Evolutionary conservation across 1,139 yeast species (phyloP), one percentile per base, ranked within the genome.

Genomic region (Trichomonascaceae sp.): DNA sequence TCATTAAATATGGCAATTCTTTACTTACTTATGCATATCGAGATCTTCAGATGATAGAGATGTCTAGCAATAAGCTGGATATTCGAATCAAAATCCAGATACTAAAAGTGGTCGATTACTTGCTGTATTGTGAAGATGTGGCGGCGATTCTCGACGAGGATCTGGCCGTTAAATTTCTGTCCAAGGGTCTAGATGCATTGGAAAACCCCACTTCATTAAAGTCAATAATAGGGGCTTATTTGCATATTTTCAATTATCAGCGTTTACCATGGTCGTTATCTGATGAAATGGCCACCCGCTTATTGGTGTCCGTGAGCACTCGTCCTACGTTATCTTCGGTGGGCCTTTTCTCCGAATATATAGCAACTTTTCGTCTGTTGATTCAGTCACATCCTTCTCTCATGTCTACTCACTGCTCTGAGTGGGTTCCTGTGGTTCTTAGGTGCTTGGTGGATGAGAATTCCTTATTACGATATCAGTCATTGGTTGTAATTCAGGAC

Each of bases 191-290:
- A 13, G 60, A 56, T 19, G 65, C 59, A 1, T 52, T 65, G 38
- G 60, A 58, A 17, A 55, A 56, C 47, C 55, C 57, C 2, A 45
- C 45, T 4, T 53, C 66, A 2, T 53, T 63, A 9, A 55, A 63
- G 55, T 56, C 63, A 5, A 58, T 64, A 15, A 54, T 62, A 12
- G 65, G 63, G 10, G 63, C 62, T 10, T 63, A 63, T 41, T 55
- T 64, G 43, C 67, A 64, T 55, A 58, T 65, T 19, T 60, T 65
- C 52, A 60, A 62, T 43, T 60, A 59, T 45, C 67, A 63, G 49
- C 54, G 60, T 32, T 52, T 62, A 20, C 64, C 65, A 9, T 51
- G 57, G 43, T 52, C 63, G 2, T 41, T 63, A 38, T 47, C 59
- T 7, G 52, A 55, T n/a, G 65, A 62, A 19, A 57, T 62, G 51